Evolutionary conservation across 805 yeast genomes (phyloP), one percentile per base, ranked within the genome.

Genomic region (Monosporozyma aerobia): DNA sequence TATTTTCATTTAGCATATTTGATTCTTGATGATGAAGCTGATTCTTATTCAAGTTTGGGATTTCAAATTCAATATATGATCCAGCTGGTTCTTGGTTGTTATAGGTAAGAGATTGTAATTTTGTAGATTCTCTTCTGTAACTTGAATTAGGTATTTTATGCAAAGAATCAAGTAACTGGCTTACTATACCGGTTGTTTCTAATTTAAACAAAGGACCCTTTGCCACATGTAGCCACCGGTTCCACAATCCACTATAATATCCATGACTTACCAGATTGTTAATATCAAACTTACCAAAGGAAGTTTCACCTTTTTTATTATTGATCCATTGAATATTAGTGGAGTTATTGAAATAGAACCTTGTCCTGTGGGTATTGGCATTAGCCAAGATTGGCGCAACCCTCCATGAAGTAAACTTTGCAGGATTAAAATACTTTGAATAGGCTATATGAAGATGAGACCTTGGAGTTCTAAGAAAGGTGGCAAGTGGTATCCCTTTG

Each of bases 61-160:
- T 56, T 40, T 69, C 71, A 59, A 87, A 84, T 58, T 84, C 89
- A 44, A 81, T 81, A 54, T 73, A 73, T 45, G 82, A 73, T 22
- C 82, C 85, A n/a, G 52, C 13, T 19, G 54, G 14, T 25, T 40
- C 40, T 11, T 22, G 25, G 3, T 39, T 16, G 14, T 19, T 19
- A 19, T 39, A 19, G 19, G 5, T 19, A 3, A 40, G 19, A 10
- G 45, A 9, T 22, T 43, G 23, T 43, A 43, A 43, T n/a, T 11
- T 22, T 5, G 23, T 13, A 8, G 30, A 22, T 43, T 43, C 45
- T n/a, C 30, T 43, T 23, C 25, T 43, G 25, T 43, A 43, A 22
- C 29, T 23, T 2, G 30, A 22, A 13, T 43, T 43, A 43, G 23
- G 30, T 11, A 43, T 10, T 5, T 29, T 10, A 23, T 43, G 45